A percentile compares a stretch with the other conserved stretches of the same genome.
These are phyloP conservation scores for Amaranthus palmeri DNA, from an alignment of 148 eudicot species.

Conservation along the genomic window DNA sequence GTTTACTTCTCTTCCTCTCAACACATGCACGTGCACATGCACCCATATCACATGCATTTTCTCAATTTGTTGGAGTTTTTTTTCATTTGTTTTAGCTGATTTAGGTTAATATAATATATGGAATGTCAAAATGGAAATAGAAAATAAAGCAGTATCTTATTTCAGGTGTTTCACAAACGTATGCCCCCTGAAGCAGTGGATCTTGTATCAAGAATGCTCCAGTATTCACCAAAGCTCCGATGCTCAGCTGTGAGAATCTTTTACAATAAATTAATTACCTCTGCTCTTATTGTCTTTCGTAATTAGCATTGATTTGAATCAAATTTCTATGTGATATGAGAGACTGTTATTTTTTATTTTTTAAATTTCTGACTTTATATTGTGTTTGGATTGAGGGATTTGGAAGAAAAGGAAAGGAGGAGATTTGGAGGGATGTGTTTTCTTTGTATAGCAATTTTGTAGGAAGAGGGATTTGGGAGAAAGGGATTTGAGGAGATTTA, in stretches of 20 bases:
- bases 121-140: too few relatives aligned
- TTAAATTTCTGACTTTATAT: not conserved
- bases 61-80: not conserved
- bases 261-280: not conserved
- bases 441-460: too few relatives aligned
- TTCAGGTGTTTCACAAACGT: constrained; percentile 74
- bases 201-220: constrained; percentile 84
- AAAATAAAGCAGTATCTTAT: not conserved
- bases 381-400: too few relatives aligned
- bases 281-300: not conserved
- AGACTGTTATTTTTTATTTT: not conserved
- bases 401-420: too few relatives aligned
- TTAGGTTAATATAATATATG: too few relatives aligned
- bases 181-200: constrained; percentile 86
- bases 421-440: too few relatives aligned
- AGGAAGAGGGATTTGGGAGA: too few relatives aligned
- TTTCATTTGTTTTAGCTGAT: not conserved
- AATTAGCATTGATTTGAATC: not conserved
- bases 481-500: too few relatives aligned
- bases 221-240: constrained; percentile 77
- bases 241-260: constrained; percentile 65
- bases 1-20: not conserved
- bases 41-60: not conserved
- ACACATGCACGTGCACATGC: not conserved
- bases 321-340: not conserved